Evolutionary conservation across 2,329 filamentous ascomycete genomes (phyloP).

Genomic region (Huntiella bhutanensis): DNA sequence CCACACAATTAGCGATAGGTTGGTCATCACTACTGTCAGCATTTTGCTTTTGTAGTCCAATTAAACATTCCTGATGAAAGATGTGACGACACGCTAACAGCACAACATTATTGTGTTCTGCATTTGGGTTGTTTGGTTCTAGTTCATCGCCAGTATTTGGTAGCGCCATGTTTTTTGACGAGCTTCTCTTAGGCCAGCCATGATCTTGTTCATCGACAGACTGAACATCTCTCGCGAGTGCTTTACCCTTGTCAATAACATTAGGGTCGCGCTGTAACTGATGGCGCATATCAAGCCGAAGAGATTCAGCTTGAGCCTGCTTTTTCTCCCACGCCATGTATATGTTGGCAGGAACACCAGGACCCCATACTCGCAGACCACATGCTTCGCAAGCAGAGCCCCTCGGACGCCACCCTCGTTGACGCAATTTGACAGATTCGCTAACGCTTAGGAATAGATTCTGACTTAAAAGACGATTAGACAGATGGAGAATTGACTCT

Average conservation of each 20-base stretch:
- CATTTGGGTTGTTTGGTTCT: not conserved
- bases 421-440: conserved; percentile 53
- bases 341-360: conserved; percentile 56
- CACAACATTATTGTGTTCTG: conserved; percentile 33
- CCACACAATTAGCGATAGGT: too few species aligned
- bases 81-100: conserved; percentile 53
- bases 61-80: conserved; percentile 50
- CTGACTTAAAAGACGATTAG: conserved; percentile 71
- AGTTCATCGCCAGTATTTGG: not conserved
- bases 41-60: conserved; percentile 39
- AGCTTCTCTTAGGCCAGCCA: conserved; percentile 14
- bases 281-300: conserved; percentile 25
- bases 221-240: conserved; percentile 20
- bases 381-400: conserved; percentile 81
- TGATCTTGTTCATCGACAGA: conserved; percentile 18
- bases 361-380: conserved; percentile 68
- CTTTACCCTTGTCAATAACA: conserved; percentile 36
- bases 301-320: conserved; percentile 28
- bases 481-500: conserved; percentile 67
- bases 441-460: conserved; percentile 74
- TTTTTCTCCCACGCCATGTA: conserved; percentile 67
- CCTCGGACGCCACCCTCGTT: conserved; percentile 74
- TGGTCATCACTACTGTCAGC: conserved; percentile 19
- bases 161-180: conserved; percentile 11
- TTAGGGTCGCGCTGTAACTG: conserved; percentile 18